Conservation (phyloP, 805 yeast genomes). For the Metschnikowia borealis region DNA sequence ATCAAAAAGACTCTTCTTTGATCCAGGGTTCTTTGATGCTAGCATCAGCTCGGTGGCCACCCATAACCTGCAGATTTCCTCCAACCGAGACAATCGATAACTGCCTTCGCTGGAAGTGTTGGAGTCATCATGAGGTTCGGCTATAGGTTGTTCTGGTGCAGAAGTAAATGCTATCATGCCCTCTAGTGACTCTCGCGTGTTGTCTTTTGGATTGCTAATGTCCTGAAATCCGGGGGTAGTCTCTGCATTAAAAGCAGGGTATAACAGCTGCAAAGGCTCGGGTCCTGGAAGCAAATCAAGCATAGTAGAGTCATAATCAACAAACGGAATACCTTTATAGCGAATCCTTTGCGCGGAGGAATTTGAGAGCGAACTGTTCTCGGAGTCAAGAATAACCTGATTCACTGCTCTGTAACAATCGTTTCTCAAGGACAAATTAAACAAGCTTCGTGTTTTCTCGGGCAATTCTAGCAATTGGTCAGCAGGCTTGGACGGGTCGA, state of each 20-base stretch:
- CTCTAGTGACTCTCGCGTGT: constrained; percentile 4
- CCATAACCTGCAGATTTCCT: constrained; percentile 58
- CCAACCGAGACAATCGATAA: constrained; percentile 40
- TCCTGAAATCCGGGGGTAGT: constrained; percentile 1
- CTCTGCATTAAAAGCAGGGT: neutral
- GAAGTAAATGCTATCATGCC: constrained; percentile 7
- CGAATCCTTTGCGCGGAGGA: constrained; percentile 5
- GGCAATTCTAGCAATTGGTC: constrained; percentile 47
- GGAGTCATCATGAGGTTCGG: neutral
- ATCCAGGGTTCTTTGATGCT: constrained; percentile 14
- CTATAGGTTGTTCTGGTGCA: constrained; percentile 1
- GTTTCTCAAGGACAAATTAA: constrained; percentile 56
- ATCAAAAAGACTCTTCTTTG: neutral
- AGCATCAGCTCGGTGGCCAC: constrained; percentile 56
- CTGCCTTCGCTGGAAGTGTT: constrained; percentile 7
- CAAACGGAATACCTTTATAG: constrained; percentile 8
- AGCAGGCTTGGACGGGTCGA: constrained; percentile 29
- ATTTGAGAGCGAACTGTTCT: neutral
- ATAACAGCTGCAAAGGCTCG: neutral
- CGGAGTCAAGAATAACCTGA: constrained; percentile 50
- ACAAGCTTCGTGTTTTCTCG: constrained; percentile 47
- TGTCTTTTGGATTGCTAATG: neutral
- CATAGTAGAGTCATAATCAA: constrained; percentile 4
- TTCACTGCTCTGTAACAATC: constrained; percentile 72
- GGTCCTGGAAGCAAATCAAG: constrained; percentile 2